phyloP scores from a whole-genome alignment of 2,329 filamentous ascomycete species.

The Botrytis galanthina region DNA sequence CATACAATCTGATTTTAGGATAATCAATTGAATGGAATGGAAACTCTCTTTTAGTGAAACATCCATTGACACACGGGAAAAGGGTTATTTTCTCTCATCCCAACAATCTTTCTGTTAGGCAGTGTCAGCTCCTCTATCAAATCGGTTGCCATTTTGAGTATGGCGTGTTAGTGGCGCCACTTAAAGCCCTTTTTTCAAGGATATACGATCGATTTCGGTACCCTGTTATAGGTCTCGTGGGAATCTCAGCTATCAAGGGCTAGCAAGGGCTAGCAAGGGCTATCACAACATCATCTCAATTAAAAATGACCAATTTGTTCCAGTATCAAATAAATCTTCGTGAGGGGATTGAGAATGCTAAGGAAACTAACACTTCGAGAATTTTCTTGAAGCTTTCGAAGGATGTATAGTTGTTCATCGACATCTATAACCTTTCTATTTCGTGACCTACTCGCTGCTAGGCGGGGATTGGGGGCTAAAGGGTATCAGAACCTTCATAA shows the following conservation, averaged over 20 bases:
- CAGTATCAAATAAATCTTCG: not conserved
- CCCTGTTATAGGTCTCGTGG: conserved; percentile 7
- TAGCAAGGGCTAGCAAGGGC: not conserved
- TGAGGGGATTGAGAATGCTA: not conserved
- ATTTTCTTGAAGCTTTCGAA: not conserved
- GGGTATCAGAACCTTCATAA: not conserved
- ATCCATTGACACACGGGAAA: conserved; percentile 1
- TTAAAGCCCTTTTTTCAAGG: not conserved
- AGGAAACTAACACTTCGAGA: not conserved
- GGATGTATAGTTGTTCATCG: not conserved
- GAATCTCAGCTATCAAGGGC: not conserved
- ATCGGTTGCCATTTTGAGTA: not conserved
- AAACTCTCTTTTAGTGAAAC: not conserved
- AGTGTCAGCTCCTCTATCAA: conserved; percentile 3
- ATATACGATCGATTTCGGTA: conserved; percentile 6
- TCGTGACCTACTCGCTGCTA: not conserved
- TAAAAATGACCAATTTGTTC: not conserved
- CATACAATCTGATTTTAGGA: not conserved
- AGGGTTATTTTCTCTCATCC: not conserved
- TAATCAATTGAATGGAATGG: not conserved
- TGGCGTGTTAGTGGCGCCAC: not conserved
- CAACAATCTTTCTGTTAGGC: not conserved
- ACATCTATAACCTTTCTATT: not conserved
- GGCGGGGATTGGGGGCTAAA: not conserved
- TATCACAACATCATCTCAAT: conserved; percentile 1